Percentiles rank a stretch among this genome's conserved stretches.
These are phyloP conservation scores for Rachicladosporium sp. DNA, from an alignment of 2,329 filamentous ascomycete species.

Conservation along the genomic window DNA sequence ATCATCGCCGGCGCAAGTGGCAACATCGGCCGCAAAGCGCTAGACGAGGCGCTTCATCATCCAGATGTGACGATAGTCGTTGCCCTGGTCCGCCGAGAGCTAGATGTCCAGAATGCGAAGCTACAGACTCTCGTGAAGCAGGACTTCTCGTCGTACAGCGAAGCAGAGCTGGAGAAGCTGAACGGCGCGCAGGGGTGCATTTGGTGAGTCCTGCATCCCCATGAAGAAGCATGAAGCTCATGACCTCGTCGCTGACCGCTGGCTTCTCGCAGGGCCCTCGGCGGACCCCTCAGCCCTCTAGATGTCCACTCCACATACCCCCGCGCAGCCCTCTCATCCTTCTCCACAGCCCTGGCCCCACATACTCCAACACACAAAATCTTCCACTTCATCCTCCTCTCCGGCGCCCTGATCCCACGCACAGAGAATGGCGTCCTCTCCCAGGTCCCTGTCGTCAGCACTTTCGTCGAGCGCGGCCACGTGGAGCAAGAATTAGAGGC, in stretches of 20 bases:
- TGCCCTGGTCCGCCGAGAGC: conserved; percentile 38
- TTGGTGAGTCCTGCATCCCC: conserved; percentile 8
- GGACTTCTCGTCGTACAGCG: conserved; percentile 42
- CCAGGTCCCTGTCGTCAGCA: background rate
- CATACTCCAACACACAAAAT: conserved; percentile 11
- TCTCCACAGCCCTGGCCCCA: conserved; percentile 14
- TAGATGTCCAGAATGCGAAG: conserved; percentile 37
- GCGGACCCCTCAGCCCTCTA: conserved; percentile 13
- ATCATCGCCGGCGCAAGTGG: conserved; percentile 46
- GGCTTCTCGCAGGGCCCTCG: conserved; percentile 14
- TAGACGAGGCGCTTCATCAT: conserved; percentile 37
- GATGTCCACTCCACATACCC: conserved; percentile 25
- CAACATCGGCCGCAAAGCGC: conserved; percentile 39
- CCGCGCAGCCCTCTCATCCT: conserved; percentile 20
- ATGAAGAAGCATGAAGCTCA: too few species aligned
- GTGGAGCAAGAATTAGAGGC: conserved; percentile 18
- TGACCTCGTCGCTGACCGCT: too few species aligned
- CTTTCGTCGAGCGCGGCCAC: conserved; percentile 7
- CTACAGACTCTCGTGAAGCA: conserved; percentile 37
- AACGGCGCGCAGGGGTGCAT: conserved; percentile 31
- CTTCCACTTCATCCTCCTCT: conserved; percentile 29
- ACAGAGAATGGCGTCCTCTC: conserved; percentile 20
- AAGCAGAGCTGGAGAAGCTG: conserved; percentile 26
- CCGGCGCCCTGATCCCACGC: conserved; percentile 21
- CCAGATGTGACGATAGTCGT: conserved; percentile 39